Evolutionary conservation across 1,284 basidiomycete genomes (phyloP).

Genomic region (Puccinia brachypodii): DNA sequence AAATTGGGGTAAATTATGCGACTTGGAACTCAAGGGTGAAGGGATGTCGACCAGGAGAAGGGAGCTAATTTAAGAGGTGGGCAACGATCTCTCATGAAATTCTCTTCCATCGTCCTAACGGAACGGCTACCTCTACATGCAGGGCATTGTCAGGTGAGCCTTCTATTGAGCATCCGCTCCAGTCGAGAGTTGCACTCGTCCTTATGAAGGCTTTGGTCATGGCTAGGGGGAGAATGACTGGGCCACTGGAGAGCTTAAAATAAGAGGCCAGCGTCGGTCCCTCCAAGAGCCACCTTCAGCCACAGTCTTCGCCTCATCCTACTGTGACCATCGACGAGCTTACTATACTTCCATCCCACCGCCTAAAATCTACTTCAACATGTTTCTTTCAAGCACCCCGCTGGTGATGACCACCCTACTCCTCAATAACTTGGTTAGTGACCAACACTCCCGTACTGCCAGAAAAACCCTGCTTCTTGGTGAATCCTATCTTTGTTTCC

Average conservation of each 20-base stretch:
- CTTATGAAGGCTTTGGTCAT: not conserved
- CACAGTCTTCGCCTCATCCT: not conserved
- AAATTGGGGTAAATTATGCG: not conserved
- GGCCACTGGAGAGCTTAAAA: not conserved
- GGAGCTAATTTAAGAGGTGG: not conserved
- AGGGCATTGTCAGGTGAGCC: not conserved
- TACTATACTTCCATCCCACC: not conserved
- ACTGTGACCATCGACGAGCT: not conserved
- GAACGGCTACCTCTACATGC: not conserved
- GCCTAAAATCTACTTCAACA: not conserved
- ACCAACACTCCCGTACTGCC: not conserved
- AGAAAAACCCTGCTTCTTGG: no score
- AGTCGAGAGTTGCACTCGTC: not conserved
- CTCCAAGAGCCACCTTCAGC: not conserved
- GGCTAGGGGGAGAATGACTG: not conserved
- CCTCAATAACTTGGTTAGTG: slow-evolving; percentile 16
- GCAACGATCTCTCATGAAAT: not conserved
- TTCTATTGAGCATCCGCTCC: not conserved
- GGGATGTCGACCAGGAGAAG: slow-evolving; percentile 1
- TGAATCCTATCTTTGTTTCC: not conserved
- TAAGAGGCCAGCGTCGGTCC: not conserved
- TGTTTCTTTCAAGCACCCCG: not conserved
- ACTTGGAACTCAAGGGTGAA: not conserved
- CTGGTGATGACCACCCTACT: slow-evolving; percentile 13
- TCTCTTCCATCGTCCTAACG: slow-evolving; percentile 7